A percentile compares a stretch with the other conserved stretches of the same genome.
Evolutionary conservation across 768 basidiomycete species (phyloP).

Genomic region (Lactarius trivialis): DNA sequence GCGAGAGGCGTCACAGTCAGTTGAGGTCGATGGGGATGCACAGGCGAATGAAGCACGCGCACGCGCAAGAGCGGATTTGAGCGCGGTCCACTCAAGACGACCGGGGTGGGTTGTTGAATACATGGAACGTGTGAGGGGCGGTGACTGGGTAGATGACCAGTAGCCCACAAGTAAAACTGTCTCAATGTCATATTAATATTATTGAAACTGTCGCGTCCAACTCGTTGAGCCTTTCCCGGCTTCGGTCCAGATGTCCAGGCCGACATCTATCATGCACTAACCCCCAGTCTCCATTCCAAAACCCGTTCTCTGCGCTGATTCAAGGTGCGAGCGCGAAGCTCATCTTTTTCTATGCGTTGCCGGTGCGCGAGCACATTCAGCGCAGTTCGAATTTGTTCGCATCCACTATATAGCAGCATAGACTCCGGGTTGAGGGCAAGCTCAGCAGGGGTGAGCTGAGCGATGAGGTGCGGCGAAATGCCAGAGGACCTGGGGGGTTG

Average conservation of each 20-base stretch:
- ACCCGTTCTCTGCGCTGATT: not conserved
- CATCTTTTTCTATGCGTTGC: no score
- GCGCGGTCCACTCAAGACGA: not conserved
- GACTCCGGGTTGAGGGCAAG: not conserved
- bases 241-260: not conserved
- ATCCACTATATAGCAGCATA: not conserved
- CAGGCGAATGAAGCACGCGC: not conserved
- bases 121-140: conserved; percentile 16
- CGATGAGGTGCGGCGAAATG: not conserved
- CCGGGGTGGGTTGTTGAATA: conserved; percentile 17
- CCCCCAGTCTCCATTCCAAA: not conserved
- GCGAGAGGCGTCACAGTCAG: not conserved
- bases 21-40: conserved; percentile 4
- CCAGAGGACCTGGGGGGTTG: not conserved
- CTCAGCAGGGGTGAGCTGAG: not conserved
- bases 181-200: not conserved
- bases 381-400: not conserved
- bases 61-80: not conserved
- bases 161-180: not conserved
- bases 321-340: not conserved
- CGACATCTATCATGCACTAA: not conserved
- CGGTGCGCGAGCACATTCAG: not conserved
- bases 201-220: not conserved
- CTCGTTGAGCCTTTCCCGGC: not conserved
- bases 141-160: conserved; percentile 21